Evolutionary conservation across 2,329 filamentous ascomycete species (phyloP).

Genomic region (Sordariomycetes sp.): DNA sequence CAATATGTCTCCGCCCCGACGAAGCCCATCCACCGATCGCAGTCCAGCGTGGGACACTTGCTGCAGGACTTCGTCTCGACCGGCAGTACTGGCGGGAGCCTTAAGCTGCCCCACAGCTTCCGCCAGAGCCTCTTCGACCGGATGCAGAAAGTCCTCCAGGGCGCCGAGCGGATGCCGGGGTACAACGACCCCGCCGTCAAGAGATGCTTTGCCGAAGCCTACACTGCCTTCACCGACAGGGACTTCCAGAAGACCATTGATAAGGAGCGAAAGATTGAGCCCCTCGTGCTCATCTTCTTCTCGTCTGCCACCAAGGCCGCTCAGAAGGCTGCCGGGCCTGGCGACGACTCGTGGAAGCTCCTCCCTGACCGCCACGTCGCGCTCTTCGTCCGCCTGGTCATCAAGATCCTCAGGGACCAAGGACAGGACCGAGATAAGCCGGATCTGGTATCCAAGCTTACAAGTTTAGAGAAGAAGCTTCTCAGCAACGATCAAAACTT

Average conservation of each 20-base stretch:
- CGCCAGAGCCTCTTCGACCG: slow-evolving; percentile 48
- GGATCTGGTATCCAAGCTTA: slow-evolving; percentile 67
- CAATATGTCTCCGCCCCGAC: slow-evolving; percentile 54
- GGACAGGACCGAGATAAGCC: slow-evolving; percentile 77
- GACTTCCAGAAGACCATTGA: slow-evolving; percentile 84
- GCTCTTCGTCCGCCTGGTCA: slow-evolving; percentile 80
- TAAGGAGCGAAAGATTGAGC: slow-evolving; percentile 86
- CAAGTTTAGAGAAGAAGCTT: slow-evolving; percentile 82
- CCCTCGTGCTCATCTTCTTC: slow-evolving; percentile 90
- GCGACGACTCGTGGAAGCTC: slow-evolving; percentile 81
- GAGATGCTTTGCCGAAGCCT: slow-evolving; percentile 85
- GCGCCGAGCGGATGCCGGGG: slow-evolving; percentile 72
- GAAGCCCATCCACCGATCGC: slow-evolving; percentile 44
- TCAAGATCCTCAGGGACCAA: slow-evolving; percentile 65
- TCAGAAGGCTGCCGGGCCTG: slow-evolving; percentile 58
- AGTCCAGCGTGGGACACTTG: slow-evolving; percentile 71
- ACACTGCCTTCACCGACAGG: slow-evolving; percentile 83
- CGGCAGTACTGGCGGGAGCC: slow-evolving; percentile 24
- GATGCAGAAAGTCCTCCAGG: slow-evolving; percentile 67
- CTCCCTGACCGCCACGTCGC: slow-evolving; percentile 91
- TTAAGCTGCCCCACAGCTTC: slow-evolving; percentile 46
- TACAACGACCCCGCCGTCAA: slow-evolving; percentile 87
- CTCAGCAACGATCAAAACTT: slow-evolving; percentile 90
- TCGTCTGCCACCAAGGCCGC: slow-evolving; percentile 80
- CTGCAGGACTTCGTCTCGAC: slow-evolving; percentile 69